Evolutionary conservation across 192 early-diverging fungal species (phyloP).

Genomic region (Podila verticillata): DNA sequence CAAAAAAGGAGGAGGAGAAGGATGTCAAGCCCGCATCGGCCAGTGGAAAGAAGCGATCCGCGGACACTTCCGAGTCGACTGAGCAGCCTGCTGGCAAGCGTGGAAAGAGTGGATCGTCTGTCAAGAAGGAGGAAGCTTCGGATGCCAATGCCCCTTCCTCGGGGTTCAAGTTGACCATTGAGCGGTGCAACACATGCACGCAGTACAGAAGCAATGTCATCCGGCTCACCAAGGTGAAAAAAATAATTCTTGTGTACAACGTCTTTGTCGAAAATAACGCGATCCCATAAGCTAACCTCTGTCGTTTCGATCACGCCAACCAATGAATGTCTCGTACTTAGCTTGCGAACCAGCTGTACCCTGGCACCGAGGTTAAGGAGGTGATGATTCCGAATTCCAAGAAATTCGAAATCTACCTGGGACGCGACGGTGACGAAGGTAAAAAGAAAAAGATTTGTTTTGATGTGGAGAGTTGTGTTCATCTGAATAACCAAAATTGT

Average conservation of each 20-base stretch:
- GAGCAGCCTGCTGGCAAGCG: too few relatives aligned
- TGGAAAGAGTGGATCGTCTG: too few relatives aligned
- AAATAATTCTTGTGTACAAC: too few relatives aligned
- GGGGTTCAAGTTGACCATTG: too few relatives aligned
- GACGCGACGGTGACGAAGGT: constrained; percentile 17
- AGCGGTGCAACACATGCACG: not conserved
- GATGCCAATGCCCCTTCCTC: too few relatives aligned
- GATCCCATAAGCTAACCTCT: too few relatives aligned
- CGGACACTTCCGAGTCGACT: too few relatives aligned
- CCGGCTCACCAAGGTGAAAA: not conserved
- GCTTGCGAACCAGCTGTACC: constrained; percentile 11
- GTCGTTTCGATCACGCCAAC: not conserved
- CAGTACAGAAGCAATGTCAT: not conserved
- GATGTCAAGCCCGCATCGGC: too few relatives aligned
- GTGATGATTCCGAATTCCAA: constrained; percentile 30
- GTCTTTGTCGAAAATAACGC: too few relatives aligned
- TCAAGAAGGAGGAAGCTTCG: too few relatives aligned
- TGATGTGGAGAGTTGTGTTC: not conserved
- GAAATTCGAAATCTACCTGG: constrained; percentile 43
- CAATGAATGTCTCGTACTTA: not conserved
- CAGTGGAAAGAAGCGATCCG: too few relatives aligned
- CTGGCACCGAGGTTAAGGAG: constrained; percentile 18
- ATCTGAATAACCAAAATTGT: not conserved
- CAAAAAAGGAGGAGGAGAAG: too few relatives aligned
- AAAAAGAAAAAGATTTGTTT: not conserved